Evolutionary conservation across 2,329 filamentous ascomycete species (phyloP).

Genomic region (Daldinia sp.): DNA sequence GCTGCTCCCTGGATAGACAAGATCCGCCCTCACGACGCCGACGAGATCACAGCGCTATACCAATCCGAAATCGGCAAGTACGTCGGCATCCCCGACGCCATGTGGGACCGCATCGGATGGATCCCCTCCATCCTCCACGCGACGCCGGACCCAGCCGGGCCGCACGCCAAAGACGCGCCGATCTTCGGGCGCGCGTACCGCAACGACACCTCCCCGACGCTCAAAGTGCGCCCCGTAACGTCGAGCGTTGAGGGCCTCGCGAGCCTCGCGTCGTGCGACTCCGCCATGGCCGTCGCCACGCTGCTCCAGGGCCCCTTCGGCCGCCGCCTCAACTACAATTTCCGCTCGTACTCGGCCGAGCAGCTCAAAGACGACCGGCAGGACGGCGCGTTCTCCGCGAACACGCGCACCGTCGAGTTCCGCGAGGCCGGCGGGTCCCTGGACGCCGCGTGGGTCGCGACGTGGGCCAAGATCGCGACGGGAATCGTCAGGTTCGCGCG

Average conservation of each 20-base stretch:
- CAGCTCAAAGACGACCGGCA: background rate
- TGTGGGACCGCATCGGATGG: conserved; percentile 39
- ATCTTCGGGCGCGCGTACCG: background rate
- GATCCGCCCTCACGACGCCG: conserved; percentile 40
- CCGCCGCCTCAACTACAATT: conserved; percentile 46
- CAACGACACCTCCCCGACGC: too few species aligned
- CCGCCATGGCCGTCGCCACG: conserved; percentile 42
- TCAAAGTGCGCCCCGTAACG: background rate
- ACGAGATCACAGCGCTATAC: conserved; percentile 24
- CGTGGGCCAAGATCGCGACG: conserved; percentile 53
- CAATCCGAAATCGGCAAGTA: background rate
- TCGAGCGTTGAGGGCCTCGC: conserved; percentile 34
- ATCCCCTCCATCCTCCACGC: conserved; percentile 23
- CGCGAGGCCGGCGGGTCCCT: conserved; percentile 54
- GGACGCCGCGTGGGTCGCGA: conserved; percentile 51
- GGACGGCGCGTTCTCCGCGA: background rate
- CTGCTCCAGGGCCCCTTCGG: conserved; percentile 28
- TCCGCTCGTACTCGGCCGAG: conserved; percentile 34
- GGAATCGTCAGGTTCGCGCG: conserved; percentile 46
- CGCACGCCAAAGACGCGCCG: background rate
- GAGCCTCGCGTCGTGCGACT: conserved; percentile 46
- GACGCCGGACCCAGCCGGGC: conserved; percentile 16
- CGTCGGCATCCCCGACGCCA: background rate
- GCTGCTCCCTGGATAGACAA: conserved; percentile 11
- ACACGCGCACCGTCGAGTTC: conserved; percentile 51